Evolutionary conservation across 495 filamentous ascomycete species (phyloP).

Genomic region (Neurospora sp.): DNA sequence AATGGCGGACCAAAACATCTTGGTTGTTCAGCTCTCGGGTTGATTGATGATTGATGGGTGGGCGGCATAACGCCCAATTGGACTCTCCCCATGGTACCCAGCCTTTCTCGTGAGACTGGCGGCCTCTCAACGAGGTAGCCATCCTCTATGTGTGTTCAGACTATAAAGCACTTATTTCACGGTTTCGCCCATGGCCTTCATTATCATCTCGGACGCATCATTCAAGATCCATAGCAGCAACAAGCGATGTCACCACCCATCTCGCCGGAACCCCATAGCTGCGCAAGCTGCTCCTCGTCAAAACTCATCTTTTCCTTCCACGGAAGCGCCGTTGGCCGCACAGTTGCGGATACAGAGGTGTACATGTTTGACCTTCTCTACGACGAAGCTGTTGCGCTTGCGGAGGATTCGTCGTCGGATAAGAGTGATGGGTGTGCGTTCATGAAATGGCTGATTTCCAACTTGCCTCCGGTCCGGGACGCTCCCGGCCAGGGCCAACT

Average conservation of each 20-base stretch:
- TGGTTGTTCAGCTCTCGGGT: neutral
- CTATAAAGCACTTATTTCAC: neutral
- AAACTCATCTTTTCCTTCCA: neutral
- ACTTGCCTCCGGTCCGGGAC: neutral
- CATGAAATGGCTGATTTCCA: neutral
- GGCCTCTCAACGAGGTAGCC: neutral
- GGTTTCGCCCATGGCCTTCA: neutral
- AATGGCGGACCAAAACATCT: neutral
- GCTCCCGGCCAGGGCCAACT: neutral
- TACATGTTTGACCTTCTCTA: neutral
- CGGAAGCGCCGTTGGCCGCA: neutral
- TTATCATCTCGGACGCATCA: neutral
- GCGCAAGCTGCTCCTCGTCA: neutral
- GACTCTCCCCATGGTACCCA: neutral
- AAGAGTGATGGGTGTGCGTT: neutral
- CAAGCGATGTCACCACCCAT: neutral
- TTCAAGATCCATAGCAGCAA: neutral
- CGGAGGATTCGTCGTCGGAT: neutral
- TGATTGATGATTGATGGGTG: neutral
- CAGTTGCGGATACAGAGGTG: neutral
- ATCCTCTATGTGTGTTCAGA: neutral
- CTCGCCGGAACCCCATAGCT: neutral
- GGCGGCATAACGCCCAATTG: neutral
- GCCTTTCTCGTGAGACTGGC: neutral
- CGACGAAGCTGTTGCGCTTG: neutral